phyloP scores from a whole-genome alignment of 2,329 filamentous ascomycete genomes.

The Exophiala dermatitidis region DNA sequence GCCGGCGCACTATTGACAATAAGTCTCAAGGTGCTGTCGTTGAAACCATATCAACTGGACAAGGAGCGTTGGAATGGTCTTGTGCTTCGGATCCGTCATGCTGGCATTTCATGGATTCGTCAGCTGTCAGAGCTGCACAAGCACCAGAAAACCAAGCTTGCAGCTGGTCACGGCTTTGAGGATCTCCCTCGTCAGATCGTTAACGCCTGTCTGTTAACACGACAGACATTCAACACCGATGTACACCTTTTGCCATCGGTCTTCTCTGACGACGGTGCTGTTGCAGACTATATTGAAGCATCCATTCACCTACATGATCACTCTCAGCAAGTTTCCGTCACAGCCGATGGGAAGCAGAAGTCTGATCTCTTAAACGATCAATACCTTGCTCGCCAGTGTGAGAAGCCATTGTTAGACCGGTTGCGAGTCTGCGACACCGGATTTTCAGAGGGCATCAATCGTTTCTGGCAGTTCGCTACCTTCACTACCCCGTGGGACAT shows the following conservation, averaged over 20 bases:
- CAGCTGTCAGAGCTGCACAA: conserved; percentile 6
- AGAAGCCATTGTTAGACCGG: conserved; percentile 8
- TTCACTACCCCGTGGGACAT: conserved; percentile 19
- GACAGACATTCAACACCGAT: conserved; percentile 27
- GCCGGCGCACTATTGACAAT: conserved; percentile 39
- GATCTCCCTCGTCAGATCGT: conserved; percentile 35
- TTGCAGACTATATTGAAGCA: conserved; percentile 14
- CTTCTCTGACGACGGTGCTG: conserved; percentile 13
- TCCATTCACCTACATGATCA: conserved; percentile 19
- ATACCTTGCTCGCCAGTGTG: conserved; percentile 1
- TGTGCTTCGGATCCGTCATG: conserved; percentile 34
- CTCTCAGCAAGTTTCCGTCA: neutral
- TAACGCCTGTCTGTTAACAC: conserved; percentile 35
- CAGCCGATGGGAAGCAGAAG: neutral
- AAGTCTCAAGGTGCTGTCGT: conserved; percentile 38
- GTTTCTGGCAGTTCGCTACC: conserved; percentile 20
- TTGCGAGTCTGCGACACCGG: conserved; percentile 27
- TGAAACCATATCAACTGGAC: conserved; percentile 23
- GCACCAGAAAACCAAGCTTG: conserved; percentile 25
- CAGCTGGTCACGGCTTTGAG: conserved; percentile 28
- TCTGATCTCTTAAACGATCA: conserved; percentile 15
- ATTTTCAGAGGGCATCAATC: conserved; percentile 9
- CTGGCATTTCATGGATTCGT: conserved; percentile 24
- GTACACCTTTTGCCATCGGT: neutral
- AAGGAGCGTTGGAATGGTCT: conserved; percentile 31